Evolutionary conservation across 2,329 filamentous ascomycete species (phyloP), one percentile per base, ranked within the genome.

Genomic region (Colletotrichum somersetense): DNA sequence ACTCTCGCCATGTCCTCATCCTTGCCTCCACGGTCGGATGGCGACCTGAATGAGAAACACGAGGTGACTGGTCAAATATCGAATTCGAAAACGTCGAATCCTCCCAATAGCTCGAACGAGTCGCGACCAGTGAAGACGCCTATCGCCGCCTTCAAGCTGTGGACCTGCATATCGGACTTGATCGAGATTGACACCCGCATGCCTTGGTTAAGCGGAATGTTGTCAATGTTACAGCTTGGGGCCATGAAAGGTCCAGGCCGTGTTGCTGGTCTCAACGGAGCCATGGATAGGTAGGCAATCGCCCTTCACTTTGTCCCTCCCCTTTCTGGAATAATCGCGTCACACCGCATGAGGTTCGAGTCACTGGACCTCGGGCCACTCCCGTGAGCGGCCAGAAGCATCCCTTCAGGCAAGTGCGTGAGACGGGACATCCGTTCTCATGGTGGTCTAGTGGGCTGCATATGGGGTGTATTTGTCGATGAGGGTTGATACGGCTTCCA

Each of bases 221-320:
- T 96, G 72, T 92, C 93, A 69, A 88, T 97, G 81, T 81, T 92
- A 76, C 94, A 96, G 83, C 91, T 93, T 86, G 87, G 90, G 76
- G 87, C 91, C 77, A 83, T 96, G 78, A 85, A 87, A 77, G 94
- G 95, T 33, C 93, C 93, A 75, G 93, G 94, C 77, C 89, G 84
- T 82, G 82, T 97, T 75, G 94, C 93, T 79, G 88, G 89, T 77
- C 89, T 92, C 38, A 89, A 97, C 81, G 91, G 94, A 75, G 87
- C 91, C 81, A 85, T 98, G 82, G 96, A 98, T 86, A 97, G 94
- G 96, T 98, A 91, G 92, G 94, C 78, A 74, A 79, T 66, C 74
- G 77, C 75, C 88, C 74, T 75, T 76, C 69, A 78, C 72, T 66
- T 72, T 73, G 42, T 26, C 53, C 64, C 66, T 62, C 66, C 67